These are phyloP conservation scores for Pichiaceae sp. DNA, from an alignment of 1,139 yeast species.

Conservation along the genomic window DNA sequence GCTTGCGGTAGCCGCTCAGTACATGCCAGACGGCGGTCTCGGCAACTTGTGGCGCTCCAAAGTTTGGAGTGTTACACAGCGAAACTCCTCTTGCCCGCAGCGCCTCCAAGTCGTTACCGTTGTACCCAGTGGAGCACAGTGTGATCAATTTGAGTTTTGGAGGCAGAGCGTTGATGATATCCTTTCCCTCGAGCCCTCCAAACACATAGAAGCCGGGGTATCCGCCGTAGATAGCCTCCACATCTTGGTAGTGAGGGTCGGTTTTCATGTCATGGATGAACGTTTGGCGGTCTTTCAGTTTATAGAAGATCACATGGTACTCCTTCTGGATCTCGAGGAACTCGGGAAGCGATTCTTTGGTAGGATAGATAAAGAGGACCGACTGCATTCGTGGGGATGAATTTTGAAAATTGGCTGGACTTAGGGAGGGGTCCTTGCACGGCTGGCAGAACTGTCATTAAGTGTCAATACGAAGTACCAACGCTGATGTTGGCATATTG, in stretches of 20 bases:
- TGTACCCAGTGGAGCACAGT: constrained; percentile 66
- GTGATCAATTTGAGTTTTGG: constrained; percentile 43
- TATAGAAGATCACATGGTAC: constrained; percentile 37
- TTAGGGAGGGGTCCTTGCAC: no score
- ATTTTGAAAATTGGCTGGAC: no score
- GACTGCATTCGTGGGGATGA: no score
- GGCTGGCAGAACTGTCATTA: no score
- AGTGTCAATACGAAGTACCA: no score
- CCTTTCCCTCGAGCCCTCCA: constrained; percentile 38
- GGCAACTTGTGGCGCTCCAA: constrained; percentile 68
- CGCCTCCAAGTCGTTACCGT: constrained; percentile 42
- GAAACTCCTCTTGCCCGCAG: constrained; percentile 37
- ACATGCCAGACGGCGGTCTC: constrained; percentile 60
- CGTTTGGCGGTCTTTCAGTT: constrained; percentile 33
- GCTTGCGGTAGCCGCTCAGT: constrained; percentile 54
- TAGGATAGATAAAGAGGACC: constrained; percentile 39
- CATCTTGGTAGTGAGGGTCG: constrained; percentile 25
- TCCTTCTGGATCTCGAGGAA: constrained; percentile 29
- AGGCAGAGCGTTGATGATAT: constrained; percentile 46
- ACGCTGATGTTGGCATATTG: no score
- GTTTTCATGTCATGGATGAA: constrained; percentile 29
- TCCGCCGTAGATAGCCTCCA: constrained; percentile 55
- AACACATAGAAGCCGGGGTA: constrained; percentile 47
- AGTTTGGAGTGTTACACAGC: constrained; percentile 60
- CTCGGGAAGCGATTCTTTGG: constrained; percentile 30